Conservation (phyloP, 2,329 filamentous ascomycete genomes). For the Elsinoe arachidis region DNA sequence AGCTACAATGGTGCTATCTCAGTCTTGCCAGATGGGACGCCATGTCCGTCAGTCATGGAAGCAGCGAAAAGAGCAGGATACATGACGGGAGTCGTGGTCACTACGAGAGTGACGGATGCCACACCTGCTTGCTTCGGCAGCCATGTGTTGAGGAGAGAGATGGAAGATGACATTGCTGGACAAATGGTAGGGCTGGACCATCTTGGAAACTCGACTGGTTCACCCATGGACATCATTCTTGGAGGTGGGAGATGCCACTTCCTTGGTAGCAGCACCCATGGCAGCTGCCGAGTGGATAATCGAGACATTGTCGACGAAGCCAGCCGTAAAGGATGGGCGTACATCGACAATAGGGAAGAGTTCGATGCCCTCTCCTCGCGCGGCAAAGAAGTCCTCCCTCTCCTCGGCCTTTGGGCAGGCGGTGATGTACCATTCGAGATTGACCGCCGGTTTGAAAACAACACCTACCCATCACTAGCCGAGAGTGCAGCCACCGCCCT, state of each 20-base stretch:
- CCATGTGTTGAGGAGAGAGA: slow-evolving; percentile 68
- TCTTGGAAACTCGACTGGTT: slow-evolving; percentile 47
- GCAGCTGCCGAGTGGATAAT: slow-evolving; percentile 74
- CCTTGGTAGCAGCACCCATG: slow-evolving; percentile 67
- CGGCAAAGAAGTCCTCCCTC: slow-evolving; percentile 62
- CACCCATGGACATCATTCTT: slow-evolving; percentile 83
- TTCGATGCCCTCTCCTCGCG: slow-evolving; percentile 68
- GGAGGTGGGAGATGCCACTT: slow-evolving; percentile 93
- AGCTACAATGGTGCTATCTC: slow-evolving; percentile 96
- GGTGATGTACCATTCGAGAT: slow-evolving; percentile 88
- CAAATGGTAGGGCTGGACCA: slow-evolving; percentile 64
- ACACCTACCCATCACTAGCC: slow-evolving; percentile 77
- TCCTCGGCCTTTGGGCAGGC: slow-evolving; percentile 76
- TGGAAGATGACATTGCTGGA: slow-evolving; percentile 84
- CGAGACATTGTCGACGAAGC: slow-evolving; percentile 68
- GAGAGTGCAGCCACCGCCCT: slow-evolving; percentile 86
- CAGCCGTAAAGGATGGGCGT: slow-evolving; percentile 64
- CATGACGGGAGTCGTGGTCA: slow-evolving; percentile 86
- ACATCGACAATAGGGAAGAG: slow-evolving; percentile 59
- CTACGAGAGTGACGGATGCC: slow-evolving; percentile 88
- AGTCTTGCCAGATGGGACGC: slow-evolving; percentile 71
- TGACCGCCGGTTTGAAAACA: slow-evolving; percentile 69
- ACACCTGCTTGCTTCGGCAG: slow-evolving; percentile 92
- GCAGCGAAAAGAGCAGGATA: slow-evolving; percentile 89
- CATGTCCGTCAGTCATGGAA: slow-evolving; percentile 88